Evolutionary conservation across 73 alveolate species (phyloP), one percentile per base, ranked within the genome.

Genomic region (Paramecium primaurelia): DNA sequence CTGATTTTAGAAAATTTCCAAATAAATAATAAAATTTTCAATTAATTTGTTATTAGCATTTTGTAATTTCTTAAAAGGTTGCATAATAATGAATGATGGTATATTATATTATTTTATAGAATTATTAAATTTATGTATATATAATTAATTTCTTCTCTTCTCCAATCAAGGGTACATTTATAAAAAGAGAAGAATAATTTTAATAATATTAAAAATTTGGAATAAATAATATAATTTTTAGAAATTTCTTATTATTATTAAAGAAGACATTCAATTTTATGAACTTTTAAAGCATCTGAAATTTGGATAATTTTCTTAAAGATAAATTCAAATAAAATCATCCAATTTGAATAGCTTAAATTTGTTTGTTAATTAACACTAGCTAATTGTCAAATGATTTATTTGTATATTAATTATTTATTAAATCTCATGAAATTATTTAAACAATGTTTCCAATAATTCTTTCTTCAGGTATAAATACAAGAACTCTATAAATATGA

Each of bases 401-500:
- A 4, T 54, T 54, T 54, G 4, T 54, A n/a, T 54, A 54, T 54
- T 54, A 54, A 54, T 54, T 54, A 54, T 54, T 49, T n/a, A n/a
- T 54, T n/a, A 54, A 54, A 54, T 4, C 69, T 54, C 69, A 64
- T 64, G 84, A 64, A 64, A 64, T 34, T 64, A 28, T 28, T 64
- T 34, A 34, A 64, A 32, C 42, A 12, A 34, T 64, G 84, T 34
- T 64, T 11, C 9, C 16, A 64, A 64, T 51, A 64, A 34, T 64
- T 64, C 47, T 64, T 64, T 34, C 84, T 64, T 64, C 84, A 64
- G 28, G 47, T 14, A 28, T 34, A 64, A 34, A 64, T 64, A 64
- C 84, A 64, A 28, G 84, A 64, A 64, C 84, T 64, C 42, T 64
- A 64, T 9, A 64, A 64, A 64, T 64, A 64, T 26, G 84, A 64